Evolutionary conservation across 352 stramenopile genomes (phyloP).

Genomic region (Aphanomyces stellatus): DNA sequence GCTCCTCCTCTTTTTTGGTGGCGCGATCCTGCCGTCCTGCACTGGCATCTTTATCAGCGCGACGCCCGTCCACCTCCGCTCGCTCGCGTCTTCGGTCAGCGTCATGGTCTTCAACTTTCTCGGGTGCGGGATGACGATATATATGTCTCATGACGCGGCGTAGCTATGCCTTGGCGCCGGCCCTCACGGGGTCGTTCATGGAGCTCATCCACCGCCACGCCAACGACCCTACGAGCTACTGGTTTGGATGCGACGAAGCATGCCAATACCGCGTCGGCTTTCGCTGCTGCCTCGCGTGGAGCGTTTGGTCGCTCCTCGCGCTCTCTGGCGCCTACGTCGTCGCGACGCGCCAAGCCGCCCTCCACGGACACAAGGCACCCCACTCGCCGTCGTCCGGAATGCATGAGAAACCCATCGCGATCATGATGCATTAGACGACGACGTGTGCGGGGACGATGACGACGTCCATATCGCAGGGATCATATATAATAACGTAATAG

Average conservation of each 20-base stretch:
- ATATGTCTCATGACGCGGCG: not conserved
- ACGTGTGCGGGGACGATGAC: too few relatives aligned
- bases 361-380: not conserved
- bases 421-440: conserved; percentile 15
- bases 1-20: conserved; percentile 75
- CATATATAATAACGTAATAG: too few relatives aligned
- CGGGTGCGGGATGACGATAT: conserved; percentile 33
- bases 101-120: conserved; percentile 82
- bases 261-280: conserved; percentile 75
- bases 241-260: conserved; percentile 65
- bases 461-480: too few relatives aligned
- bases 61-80: conserved; percentile 59
- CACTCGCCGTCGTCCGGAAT: too few relatives aligned
- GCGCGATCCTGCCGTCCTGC: conserved; percentile 67
- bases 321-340: conserved; percentile 49
- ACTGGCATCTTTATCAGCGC: conserved; percentile 82
- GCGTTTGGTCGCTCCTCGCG: conserved; percentile 65
- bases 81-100: conserved; percentile 66
- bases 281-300: conserved; percentile 76
- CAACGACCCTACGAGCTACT: conserved; percentile 49
- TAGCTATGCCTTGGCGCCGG: conserved; percentile 45
- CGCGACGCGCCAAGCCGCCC: conserved; percentile 24
- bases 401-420: not conserved
- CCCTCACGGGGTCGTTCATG: conserved; percentile 72
- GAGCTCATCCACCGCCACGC: conserved; percentile 65